Conservation (phyloP, 176 grass and related monocot genomes). For the Zizania latifolia region DNA sequence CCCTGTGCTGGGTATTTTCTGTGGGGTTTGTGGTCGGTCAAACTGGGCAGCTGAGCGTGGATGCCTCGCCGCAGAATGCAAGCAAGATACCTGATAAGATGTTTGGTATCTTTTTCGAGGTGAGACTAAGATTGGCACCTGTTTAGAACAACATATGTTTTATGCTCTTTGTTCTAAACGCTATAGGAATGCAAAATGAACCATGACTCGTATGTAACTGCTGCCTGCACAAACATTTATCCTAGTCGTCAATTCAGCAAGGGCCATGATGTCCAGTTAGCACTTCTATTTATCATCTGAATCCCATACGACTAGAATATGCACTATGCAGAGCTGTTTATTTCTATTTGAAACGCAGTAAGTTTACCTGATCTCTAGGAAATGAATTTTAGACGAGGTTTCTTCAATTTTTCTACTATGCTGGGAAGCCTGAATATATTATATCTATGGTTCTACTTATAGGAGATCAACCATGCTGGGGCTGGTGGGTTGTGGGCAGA, state of each 20-base stretch:
- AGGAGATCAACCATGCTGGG: conserved; percentile 98
- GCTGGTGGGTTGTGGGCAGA: conserved; percentile 95
- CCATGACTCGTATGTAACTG: neutral
- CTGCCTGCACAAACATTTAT: neutral
- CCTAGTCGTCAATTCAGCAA: neutral
- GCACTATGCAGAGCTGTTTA: too few relatives aligned
- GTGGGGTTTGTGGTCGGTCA: conserved; percentile 14
- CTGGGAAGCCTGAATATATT: neutral
- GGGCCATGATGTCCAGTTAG: neutral
- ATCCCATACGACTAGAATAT: neutral
- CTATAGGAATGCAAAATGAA: neutral
- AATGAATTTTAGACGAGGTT: neutral
- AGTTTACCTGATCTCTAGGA: neutral
- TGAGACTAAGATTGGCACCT: conserved; percentile 4
- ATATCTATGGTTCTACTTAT: neutral
- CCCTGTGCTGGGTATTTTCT: conserved; percentile 22
- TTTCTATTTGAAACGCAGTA: neutral
- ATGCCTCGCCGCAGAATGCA: conserved; percentile 51
- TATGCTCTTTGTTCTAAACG: neutral
- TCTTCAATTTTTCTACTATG: neutral
- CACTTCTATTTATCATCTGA: neutral
- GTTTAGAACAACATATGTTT: neutral
- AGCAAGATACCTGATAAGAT: conserved; percentile 78
- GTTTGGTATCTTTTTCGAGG: conserved; percentile 97
- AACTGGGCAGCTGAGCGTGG: conserved; percentile 45